Percentiles rank a stretch among this genome's conserved stretches.
These are phyloP conservation scores for Gaeumannomyces tritici DNA, from an alignment of 2,329 filamentous ascomycete species.

Conservation along the genomic window DNA sequence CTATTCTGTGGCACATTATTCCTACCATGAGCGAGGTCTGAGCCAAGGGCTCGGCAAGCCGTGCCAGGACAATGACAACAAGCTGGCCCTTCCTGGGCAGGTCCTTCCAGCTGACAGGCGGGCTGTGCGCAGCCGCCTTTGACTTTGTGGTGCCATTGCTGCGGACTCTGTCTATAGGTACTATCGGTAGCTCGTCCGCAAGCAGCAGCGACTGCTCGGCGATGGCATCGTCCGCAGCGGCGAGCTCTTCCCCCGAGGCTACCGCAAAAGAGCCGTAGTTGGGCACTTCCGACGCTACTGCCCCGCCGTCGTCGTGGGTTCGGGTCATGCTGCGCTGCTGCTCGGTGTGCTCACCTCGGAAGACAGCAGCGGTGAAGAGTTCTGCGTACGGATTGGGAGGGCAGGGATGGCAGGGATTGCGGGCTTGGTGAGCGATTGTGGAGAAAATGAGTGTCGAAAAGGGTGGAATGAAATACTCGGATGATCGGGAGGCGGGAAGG, in stretches of 20 bases:
- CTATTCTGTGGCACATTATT: too few relatives aligned
- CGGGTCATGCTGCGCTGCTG: not conserved
- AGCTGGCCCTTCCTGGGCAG: constrained; percentile 72
- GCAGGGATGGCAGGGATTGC: too few relatives aligned
- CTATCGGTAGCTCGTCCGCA: not conserved
- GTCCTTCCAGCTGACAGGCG: constrained; percentile 55
- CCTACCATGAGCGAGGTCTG: constrained; percentile 58
- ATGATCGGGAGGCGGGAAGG: too few relatives aligned
- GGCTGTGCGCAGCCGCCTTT: not conserved
- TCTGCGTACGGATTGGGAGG: not conserved
- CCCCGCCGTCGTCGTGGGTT: not conserved
- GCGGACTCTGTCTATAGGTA: not conserved
- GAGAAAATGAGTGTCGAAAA: too few relatives aligned
- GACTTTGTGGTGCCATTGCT: not conserved
- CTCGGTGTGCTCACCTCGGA: too few relatives aligned
- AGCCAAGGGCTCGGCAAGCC: constrained; percentile 73
- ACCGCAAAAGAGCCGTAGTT: not conserved
- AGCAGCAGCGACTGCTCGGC: not conserved
- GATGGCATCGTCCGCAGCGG: not conserved
- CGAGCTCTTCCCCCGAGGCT: not conserved
- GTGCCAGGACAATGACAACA: constrained; percentile 65
- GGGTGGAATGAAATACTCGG: too few relatives aligned
- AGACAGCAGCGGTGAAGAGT: not conserved
- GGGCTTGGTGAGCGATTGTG: too few relatives aligned
- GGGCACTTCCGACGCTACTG: not conserved